These are phyloP conservation scores for Dactylellina sp. DNA, from an alignment of 2,329 filamentous ascomycete genomes.

Conservation along the genomic window DNA sequence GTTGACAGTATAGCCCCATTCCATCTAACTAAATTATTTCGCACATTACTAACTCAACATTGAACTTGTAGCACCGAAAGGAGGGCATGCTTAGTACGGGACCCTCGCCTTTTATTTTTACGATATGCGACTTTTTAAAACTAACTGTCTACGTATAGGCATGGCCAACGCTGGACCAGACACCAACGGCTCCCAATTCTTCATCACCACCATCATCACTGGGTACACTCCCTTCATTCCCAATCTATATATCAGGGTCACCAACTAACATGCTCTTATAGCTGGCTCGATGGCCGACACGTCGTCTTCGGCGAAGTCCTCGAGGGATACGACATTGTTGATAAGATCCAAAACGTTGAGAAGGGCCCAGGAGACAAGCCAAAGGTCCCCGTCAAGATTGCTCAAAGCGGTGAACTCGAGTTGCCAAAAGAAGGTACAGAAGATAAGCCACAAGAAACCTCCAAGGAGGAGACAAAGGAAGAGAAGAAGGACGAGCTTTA, in stretches of 20 bases:
- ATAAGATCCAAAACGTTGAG: slow-evolving; percentile 79
- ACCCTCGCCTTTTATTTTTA: neutral
- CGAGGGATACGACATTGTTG: slow-evolving; percentile 84
- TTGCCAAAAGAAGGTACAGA: slow-evolving; percentile 93
- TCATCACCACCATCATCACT: slow-evolving; percentile 88
- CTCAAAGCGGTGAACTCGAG: slow-evolving; percentile 84
- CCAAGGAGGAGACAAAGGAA: slow-evolving; percentile 33
- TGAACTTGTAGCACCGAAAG: slow-evolving; percentile 74
- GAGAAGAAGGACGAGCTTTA: slow-evolving; percentile 30
- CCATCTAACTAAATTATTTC: neutral
- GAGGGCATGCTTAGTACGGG: slow-evolving; percentile 76
- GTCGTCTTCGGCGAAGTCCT: slow-evolving; percentile 91
- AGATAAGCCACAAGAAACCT: slow-evolving; percentile 70
- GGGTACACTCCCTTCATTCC: slow-evolving; percentile 60
- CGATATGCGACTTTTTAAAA: neutral
- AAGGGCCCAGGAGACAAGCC: slow-evolving; percentile 78
- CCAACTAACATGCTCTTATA: slow-evolving; percentile 62
- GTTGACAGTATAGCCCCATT: slow-evolving; percentile 56
- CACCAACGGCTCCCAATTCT: slow-evolving; percentile 90
- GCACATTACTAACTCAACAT: slow-evolving; percentile 3
- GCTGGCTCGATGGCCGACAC: slow-evolving; percentile 86
- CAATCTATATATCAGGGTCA: neutral
- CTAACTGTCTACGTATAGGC: slow-evolving; percentile 63
- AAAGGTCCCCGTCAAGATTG: slow-evolving; percentile 76
- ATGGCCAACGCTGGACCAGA: slow-evolving; percentile 88